A percentile compares a stretch with the other conserved stretches of the same genome.
These are phyloP conservation scores for Lithohypha guttulata DNA, from an alignment of 2,329 filamentous ascomycete genomes.

Conservation along the genomic window DNA sequence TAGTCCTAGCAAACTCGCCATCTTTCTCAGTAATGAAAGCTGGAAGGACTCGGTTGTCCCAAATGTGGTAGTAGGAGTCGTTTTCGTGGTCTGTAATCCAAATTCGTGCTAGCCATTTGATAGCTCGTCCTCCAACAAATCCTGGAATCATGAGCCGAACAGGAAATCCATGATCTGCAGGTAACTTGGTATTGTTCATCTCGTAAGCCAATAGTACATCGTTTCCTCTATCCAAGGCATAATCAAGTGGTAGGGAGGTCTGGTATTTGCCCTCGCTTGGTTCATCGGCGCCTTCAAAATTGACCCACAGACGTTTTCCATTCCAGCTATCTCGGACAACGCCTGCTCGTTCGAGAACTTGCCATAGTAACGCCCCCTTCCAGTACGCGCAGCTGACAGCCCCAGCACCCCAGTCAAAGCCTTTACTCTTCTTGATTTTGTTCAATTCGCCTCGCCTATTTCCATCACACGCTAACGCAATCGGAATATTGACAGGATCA, in stretches of 20 bases:
- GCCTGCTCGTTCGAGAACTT: slow-evolving; percentile 36
- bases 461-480: slow-evolving; percentile 40
- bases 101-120: slow-evolving; percentile 35
- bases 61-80: slow-evolving; percentile 37
- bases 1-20: slow-evolving; percentile 36
- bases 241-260: slow-evolving; percentile 40
- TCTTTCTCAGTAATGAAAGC: slow-evolving; percentile 40
- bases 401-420: slow-evolving; percentile 39
- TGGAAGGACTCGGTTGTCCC: slow-evolving; percentile 41
- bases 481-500: slow-evolving; percentile 37
- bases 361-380: slow-evolving; percentile 37
- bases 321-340: slow-evolving; percentile 22
- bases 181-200: slow-evolving; percentile 33
- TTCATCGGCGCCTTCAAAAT: slow-evolving; percentile 41
- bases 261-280: slow-evolving; percentile 39
- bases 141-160: slow-evolving; percentile 34
- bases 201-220: slow-evolving; percentile 39
- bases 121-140: slow-evolving; percentile 31
- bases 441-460: slow-evolving; percentile 45
- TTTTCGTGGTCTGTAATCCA: slow-evolving; percentile 34
- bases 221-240: slow-evolving; percentile 38
- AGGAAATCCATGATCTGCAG: slow-evolving; percentile 36
- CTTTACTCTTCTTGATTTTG: slow-evolving; percentile 39
- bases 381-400: slow-evolving; percentile 42
- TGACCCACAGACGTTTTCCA: slow-evolving; percentile 31